phyloP scores from a whole-genome alignment of 129 eudicot genomes.

The Saussurea involucrata region DNA sequence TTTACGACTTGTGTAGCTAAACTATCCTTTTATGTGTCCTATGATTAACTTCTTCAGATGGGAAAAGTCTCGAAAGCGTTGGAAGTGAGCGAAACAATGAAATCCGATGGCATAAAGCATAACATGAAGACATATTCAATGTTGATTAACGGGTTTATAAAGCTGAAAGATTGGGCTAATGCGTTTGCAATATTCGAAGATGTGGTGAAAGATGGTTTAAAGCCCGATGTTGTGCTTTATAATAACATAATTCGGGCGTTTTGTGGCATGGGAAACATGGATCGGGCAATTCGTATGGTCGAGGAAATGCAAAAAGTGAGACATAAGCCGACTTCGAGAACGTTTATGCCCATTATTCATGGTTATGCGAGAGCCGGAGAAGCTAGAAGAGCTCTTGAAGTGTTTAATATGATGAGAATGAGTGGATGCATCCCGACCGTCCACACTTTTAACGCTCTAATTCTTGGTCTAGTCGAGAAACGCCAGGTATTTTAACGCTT shows the following conservation, averaged over 20 bases:
- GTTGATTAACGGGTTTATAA: slow-evolving; percentile 83
- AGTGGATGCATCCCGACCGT: slow-evolving; percentile 90
- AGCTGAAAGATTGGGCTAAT: slow-evolving; percentile 86
- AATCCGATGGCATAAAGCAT: slow-evolving; percentile 60
- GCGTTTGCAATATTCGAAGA: slow-evolving; percentile 93
- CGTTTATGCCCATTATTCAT: slow-evolving; percentile 95
- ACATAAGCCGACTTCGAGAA: slow-evolving; percentile 72
- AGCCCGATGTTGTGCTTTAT: slow-evolving; percentile 91
- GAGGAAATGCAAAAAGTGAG: slow-evolving; percentile 74
- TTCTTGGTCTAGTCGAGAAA: slow-evolving; percentile 89
- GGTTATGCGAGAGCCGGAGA: slow-evolving; percentile 82
- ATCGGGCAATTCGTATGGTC: slow-evolving; percentile 76
- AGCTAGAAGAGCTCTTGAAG: slow-evolving; percentile 64
- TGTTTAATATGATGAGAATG: slow-evolving; percentile 85
- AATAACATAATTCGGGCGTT: slow-evolving; percentile 84
- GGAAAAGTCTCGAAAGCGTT: slow-evolving; percentile 85
- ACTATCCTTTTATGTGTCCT: slow-evolving; percentile 1
- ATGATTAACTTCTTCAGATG: slow-evolving; percentile 31
- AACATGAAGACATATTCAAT: slow-evolving; percentile 97
- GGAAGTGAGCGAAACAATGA: slow-evolving; percentile 77
- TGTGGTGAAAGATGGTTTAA: slow-evolving; percentile 66
- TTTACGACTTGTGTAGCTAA: neutral
- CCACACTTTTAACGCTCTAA: slow-evolving; percentile 72
- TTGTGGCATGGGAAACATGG: slow-evolving; percentile 96
- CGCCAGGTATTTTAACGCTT: slow-evolving; percentile 48